Evolutionary conservation across 768 basidiomycete genomes (phyloP), one percentile per base, ranked within the genome.

Genomic region (Lepiota brunneoincarnata): DNA sequence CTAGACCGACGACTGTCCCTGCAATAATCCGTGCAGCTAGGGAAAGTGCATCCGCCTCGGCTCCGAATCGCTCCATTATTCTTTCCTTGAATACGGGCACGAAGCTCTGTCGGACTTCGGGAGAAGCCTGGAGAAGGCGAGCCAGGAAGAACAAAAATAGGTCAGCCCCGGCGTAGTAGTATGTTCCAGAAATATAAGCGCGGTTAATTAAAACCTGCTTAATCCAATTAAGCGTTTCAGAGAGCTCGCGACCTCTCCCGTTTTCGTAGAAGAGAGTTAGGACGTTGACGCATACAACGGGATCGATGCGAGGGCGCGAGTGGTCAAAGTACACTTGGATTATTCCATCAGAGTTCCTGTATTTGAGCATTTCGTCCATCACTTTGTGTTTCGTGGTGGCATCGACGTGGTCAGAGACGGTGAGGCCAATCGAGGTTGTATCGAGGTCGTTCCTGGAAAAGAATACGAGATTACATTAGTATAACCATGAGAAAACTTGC

Each of bases 321-420:
- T 75, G 67, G 64, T 80, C 78, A 55, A 81, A 81, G 59, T 81
- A 82, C n/a, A n/a, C n/a, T n/a, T n/a, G n/a, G n/a, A n/a, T n/a
- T n/a, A n/a, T n/a, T n/a, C n/a, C n/a, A n/a, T n/a, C n/a, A n/a
- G n/a, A n/a, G n/a, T n/a, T n/a, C n/a, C n/a, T n/a, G n/a, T n/a
- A n/a, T n/a, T n/a, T n/a, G n/a, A n/a, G n/a, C n/a, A n/a, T n/a
- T n/a, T n/a, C n/a, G n/a, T n/a, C n/a, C n/a, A n/a, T n/a, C n/a
- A n/a, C n/a, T n/a, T n/a, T n/a, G n/a, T n/a, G n/a, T n/a, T n/a
- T n/a, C n/a, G n/a, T n/a, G n/a, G n/a, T n/a, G n/a, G n/a, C n/a
- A n/a, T n/a, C n/a, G n/a, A n/a, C n/a, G n/a, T n/a, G n/a, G n/a
- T n/a, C n/a, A n/a, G n/a, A n/a, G n/a, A n/a, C n/a, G n/a, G n/a